Evolutionary conservation across 2,329 filamentous ascomycete genomes (phyloP), one percentile per base, ranked within the genome.

Genomic region (Polychaeton citri): DNA sequence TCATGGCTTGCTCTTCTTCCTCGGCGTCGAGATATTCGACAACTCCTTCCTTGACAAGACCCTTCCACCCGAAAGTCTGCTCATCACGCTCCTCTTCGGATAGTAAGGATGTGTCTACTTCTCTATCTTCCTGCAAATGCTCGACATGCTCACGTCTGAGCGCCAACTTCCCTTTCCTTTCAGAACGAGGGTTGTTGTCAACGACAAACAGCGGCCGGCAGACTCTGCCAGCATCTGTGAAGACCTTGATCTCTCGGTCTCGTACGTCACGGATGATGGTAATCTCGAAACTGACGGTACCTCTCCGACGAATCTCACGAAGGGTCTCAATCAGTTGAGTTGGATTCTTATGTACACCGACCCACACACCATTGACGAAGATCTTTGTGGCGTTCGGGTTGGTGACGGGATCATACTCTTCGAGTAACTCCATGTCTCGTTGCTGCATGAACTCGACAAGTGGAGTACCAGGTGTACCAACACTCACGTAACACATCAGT

Each of bases 1-100:
- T 98, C 90, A 98, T 98, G 26, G 90, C 80, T 0, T 86, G 93
- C 60, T 98, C 92, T 57, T 98, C 90, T 66, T 98, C 92, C 55
- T 98, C 92, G 0, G 90, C 90, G 58, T 98, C 90, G 8, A 98
- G 74, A 53, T 95, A 96, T 57, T 98, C 90, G 24, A 98, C 81
- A 2, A 86, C 84, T 60, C 88, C 90, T 9, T 76, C 74, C 39
- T 79, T 74, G 30, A 94, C 76, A 28, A 98, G 68, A 13, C 85
- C 83, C 47, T 86, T 76, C 86, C 92, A 98, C 35, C 86, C 87
- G 51, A 83, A 88, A 48, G 78, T 81, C 19, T 68, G 55, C 33
- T 68, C 61, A 26, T 66, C 63, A 37, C 69, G 68, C 39, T 79
- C 71, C 46, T 76, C 70, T 30, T 69, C 65, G 39, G 67, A 71